These are phyloP conservation scores for Bipolaris victoriae DNA, from an alignment of 2,329 filamentous ascomycete genomes.

Conservation along the genomic window DNA sequence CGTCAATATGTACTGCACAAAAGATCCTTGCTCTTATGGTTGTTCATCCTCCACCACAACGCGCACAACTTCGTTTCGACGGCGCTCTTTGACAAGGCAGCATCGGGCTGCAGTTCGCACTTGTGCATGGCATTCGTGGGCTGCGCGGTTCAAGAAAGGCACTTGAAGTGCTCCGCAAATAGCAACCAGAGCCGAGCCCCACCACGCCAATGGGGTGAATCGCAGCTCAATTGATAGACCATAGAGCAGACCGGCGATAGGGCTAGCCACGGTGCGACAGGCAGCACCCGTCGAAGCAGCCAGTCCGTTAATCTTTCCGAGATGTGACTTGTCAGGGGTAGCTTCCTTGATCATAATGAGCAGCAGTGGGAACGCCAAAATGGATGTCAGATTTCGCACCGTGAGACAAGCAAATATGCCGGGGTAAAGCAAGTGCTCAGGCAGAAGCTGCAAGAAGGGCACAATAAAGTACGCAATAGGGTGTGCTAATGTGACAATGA, in stretches of 20 bases:
- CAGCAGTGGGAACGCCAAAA: constrained; percentile 70
- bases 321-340: constrained; percentile 64
- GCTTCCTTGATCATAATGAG: constrained; percentile 77
- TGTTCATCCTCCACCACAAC: constrained; percentile 36
- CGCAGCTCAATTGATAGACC: constrained; percentile 63
- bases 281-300: constrained; percentile 75
- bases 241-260: constrained; percentile 71
- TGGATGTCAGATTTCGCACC: constrained; percentile 70
- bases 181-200: constrained; percentile 63
- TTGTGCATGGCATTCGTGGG: constrained; percentile 40
- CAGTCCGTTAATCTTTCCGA: constrained; percentile 75
- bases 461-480: constrained; percentile 72
- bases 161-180: constrained; percentile 62
- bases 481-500: constrained; percentile 69
- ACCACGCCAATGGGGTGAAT: constrained; percentile 69
- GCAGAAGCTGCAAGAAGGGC: constrained; percentile 69
- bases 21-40: background rate
- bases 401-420: constrained; percentile 71
- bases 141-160: constrained; percentile 60
- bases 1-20: background rate
- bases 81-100: constrained; percentile 25
- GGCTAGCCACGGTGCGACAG: constrained; percentile 72
- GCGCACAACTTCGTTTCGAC: constrained; percentile 29
- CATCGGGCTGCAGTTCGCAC: constrained; percentile 33
- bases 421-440: constrained; percentile 59